Base-by-base conservation (phyloP, 495 filamentous ascomycete genomes). In the Extremus antarcticus region DNA sequence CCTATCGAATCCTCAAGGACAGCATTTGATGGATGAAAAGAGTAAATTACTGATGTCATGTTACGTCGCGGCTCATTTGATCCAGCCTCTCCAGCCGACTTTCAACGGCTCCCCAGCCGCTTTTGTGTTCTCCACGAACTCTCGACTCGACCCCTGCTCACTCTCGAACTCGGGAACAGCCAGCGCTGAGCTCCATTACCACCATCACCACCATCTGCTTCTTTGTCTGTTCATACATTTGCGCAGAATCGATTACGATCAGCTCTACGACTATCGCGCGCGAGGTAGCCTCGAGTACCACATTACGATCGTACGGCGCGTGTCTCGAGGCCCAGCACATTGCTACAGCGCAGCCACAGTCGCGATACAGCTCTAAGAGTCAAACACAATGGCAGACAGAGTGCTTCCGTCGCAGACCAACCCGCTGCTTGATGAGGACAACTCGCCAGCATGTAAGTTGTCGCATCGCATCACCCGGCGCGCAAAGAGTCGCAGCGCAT, bases 381-480 rank as follows among this genome's bases (percentile, higher is more conserved):
- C 16, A 7, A 7, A 54, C 70, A 66, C 67, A 62, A 89, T 88
- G 87, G 64, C 76, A 53, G 57, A 63, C 40, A 74, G 88, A 65
- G 66, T 70, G 51, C 79, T 95, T 40, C 90, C 89, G 0, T 77
- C 75, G 62, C 77, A 74, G 65, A 71, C 74, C 62, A 94, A 96
- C 71, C 88, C 86, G 63, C 78, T 90, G 49, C 78, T 96, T 67
- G 75, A 77, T 22, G 77, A 86, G 35, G 83, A 90, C 54, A 73
- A 79, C 47, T 82, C 90, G 59, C 77, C 84, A 63, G 62, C 71
- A 25, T 75, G 80, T 85, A 76, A 70, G 77, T 35, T 35, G 29
- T 77, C 41, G 51, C 52, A 39, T 35, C 48, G 25, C 24, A 2
- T 40, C 52, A 23, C 21, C 40, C 53, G 50, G 56, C 66, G 68